Evolutionary conservation across 352 stramenopile genomes (phyloP), one percentile per base, ranked within the genome.

Genomic region (Blastocystis sp.): DNA sequence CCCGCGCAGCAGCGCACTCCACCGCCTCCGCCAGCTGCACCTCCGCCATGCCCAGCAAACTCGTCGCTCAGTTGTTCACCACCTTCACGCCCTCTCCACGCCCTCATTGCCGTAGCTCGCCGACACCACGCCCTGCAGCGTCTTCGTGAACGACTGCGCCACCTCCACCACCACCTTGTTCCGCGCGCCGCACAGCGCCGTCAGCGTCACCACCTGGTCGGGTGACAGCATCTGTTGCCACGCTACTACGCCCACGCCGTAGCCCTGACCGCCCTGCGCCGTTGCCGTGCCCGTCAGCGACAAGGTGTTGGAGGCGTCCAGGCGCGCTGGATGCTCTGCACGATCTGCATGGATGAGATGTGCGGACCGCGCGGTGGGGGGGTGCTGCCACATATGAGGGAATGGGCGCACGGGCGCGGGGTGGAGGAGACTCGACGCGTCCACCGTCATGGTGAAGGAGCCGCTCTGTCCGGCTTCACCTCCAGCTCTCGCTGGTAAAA

Each of bases 401-500:
- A 34, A 34, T 34, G 10, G 28, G 52, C 34, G 34, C 23, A 38
- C 17, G 17, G 40, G n/a, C 28, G 66, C 14, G n/a, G 66, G 28
- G 21, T 38, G 34, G 19, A 81, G 48, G 10, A 81, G 71, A 0
- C 14, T 52, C 19, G 71, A 64, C 1, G 23, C 23, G 48, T 81
- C 71, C 5, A 81, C n/a, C 19, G 43, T 43, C 28, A 81, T 62
- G 4, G 41, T 53, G 59, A 65, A 65, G n/a, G 40, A 62, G 52
- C 71, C 52, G 28, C 40, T 62, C 43, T 81, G 71, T 38, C 71
- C 71, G 17, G 71, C 71, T 81, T 81, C 17, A 40, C 48, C 21
- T 81, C 43, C 7, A 67, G 53, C 7, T 81, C 71, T 38, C 40
- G 71, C 43, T 81, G 71, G 23, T 45, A 81, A 21, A 81, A 43